Percentiles rank a stretch among this genome's conserved stretches.
Conservation (phyloP, 2,329 filamentous ascomycete genomes). For the Camillea tinctor region DNA sequence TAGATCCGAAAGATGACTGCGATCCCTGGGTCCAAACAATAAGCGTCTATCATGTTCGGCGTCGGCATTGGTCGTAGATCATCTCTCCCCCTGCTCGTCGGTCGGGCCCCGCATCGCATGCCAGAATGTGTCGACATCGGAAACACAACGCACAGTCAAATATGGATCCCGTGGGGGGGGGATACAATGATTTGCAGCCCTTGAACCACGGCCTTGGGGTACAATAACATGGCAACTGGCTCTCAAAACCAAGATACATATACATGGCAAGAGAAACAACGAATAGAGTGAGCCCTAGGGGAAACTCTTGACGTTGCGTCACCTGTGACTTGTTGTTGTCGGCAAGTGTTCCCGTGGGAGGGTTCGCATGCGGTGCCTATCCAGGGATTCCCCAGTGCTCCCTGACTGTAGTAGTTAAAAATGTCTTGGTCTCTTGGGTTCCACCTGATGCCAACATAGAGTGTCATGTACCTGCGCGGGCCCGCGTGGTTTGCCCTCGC, state of each 20-base stretch:
- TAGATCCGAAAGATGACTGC: conserved; percentile 1
- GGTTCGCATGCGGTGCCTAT: conserved; percentile 23
- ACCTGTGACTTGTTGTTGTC: neutral
- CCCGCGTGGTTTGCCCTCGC: conserved; percentile 15
- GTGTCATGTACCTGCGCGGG: conserved; percentile 31
- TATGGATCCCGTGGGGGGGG: conserved; percentile 6
- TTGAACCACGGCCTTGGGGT: neutral
- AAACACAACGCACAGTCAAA: conserved; percentile 1
- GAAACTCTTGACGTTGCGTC: neutral
- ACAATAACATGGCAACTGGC: neutral
- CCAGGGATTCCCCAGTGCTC: neutral
- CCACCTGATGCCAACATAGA: conserved; percentile 26
- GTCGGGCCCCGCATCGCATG: conserved; percentile 17
- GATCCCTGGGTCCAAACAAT: conserved; percentile 12
- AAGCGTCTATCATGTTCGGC: conserved; percentile 12
- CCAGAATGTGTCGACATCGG: conserved; percentile 3
- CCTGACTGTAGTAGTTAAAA: neutral
- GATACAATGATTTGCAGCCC: neutral
- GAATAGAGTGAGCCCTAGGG: neutral
- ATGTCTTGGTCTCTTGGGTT: conserved; percentile 21
- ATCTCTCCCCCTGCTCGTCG: conserved; percentile 6
- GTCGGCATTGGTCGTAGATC: conserved; percentile 22
- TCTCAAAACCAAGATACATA: no score
- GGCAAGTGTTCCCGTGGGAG: conserved; percentile 21
- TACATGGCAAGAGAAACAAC: neutral